Percentiles rank a stretch among this genome's conserved stretches.
Conservation (phyloP, 2,329 filamentous ascomycete species). For the Venturia oleaginea region DNA sequence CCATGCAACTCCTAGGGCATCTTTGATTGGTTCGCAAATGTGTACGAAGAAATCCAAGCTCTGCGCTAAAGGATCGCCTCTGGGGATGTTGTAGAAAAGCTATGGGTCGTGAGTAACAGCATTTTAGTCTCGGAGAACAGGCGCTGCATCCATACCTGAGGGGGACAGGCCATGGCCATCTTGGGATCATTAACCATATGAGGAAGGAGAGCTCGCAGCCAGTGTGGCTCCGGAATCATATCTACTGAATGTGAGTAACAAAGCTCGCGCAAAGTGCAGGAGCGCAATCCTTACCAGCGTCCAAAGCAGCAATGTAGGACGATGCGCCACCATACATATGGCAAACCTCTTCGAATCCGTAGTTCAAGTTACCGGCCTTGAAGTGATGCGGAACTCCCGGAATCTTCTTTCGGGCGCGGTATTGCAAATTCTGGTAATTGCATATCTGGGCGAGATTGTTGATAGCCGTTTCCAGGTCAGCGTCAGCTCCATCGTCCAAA, state of each 20-base stretch:
- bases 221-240: constrained; percentile 56
- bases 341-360: constrained; percentile 44
- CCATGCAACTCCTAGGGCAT: constrained; percentile 46
- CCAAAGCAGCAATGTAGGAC: constrained; percentile 53
- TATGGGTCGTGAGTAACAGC: constrained; percentile 10
- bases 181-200: constrained; percentile 47
- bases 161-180: constrained; percentile 51
- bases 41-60: constrained; percentile 51
- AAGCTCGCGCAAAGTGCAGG: neutral
- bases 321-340: constrained; percentile 46
- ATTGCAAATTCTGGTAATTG: constrained; percentile 32
- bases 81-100: constrained; percentile 54
- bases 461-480: constrained; percentile 27
- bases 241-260: neutral
- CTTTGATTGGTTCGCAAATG: constrained; percentile 39
- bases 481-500: constrained; percentile 31
- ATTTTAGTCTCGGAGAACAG: neutral
- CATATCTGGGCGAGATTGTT: constrained; percentile 24
- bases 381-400: constrained; percentile 40
- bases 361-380: constrained; percentile 58
- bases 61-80: constrained; percentile 49
- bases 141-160: constrained; percentile 30
- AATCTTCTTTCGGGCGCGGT: constrained; percentile 35
- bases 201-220: constrained; percentile 51
- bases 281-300: constrained; percentile 41